Conservation (phyloP, 1,284 basidiomycete genomes). For the Trichosporon ovoides region DNA sequence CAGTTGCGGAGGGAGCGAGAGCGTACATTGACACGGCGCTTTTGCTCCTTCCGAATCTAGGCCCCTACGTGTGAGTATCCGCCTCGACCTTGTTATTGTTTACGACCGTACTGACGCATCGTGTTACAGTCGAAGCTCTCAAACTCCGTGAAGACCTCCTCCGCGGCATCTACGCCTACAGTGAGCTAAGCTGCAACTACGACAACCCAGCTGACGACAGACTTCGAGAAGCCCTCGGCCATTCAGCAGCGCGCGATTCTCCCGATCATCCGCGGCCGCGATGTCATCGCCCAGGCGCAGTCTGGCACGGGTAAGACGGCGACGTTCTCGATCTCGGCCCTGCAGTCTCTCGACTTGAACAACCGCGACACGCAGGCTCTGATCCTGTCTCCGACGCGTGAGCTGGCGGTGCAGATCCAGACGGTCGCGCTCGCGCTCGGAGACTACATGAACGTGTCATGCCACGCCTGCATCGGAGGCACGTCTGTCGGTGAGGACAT, state of each 20-base stretch:
- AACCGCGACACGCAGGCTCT: constrained; percentile 95
- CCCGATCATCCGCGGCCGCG: constrained; percentile 88
- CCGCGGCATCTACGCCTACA: constrained; percentile 98
- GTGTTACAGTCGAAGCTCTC: constrained; percentile 76
- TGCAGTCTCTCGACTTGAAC: constrained; percentile 90
- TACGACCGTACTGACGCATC: constrained; percentile 49
- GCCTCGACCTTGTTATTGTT: constrained; percentile 8
- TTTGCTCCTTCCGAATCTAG: constrained; percentile 48
- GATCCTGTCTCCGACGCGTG: constrained; percentile 88
- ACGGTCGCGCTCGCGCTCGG: constrained; percentile 95
- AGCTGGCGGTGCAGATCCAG: constrained; percentile 96
- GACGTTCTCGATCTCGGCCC: constrained; percentile 89
- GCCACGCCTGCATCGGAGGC: constrained; percentile 97
- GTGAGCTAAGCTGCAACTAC: constrained; percentile 54
- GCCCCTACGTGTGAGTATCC: constrained; percentile 48
- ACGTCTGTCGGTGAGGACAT: constrained; percentile 98
- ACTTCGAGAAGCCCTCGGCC: constrained; percentile 98
- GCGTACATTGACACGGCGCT: constrained; percentile 44
- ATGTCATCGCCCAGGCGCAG: constrained; percentile 98
- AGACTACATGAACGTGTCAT: constrained; percentile 99
- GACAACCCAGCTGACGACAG: constrained; percentile 51
- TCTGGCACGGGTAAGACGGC: constrained; percentile 99
- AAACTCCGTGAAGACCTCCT: constrained; percentile 91
- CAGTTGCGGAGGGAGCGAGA: constrained; percentile 44
- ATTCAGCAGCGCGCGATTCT: constrained; percentile 98